These are phyloP conservation scores for Ophiosphaerella narmari DNA, from an alignment of 2,329 filamentous ascomycete genomes.

Conservation along the genomic window DNA sequence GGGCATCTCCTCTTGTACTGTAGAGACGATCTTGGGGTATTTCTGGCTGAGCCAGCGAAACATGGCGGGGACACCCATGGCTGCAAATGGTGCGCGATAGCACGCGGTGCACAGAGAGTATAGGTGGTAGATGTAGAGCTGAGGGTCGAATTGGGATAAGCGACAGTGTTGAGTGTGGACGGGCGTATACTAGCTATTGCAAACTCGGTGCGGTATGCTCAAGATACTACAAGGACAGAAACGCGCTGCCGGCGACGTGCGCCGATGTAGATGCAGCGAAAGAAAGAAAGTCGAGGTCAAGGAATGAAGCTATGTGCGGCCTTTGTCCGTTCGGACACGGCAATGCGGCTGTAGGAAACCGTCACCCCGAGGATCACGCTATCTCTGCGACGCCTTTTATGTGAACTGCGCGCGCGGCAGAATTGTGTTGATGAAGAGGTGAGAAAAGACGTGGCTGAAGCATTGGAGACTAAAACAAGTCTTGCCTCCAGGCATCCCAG, in stretches of 20 bases:
- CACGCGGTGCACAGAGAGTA: slow-evolving; percentile 11
- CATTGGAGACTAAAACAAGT: slow-evolving; percentile 7
- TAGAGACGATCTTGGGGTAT: slow-evolving; percentile 95
- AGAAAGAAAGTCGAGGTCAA: slow-evolving; percentile 12
- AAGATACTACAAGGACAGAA: slow-evolving; percentile 18
- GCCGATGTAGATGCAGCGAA: slow-evolving; percentile 17
- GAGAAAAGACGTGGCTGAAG: slow-evolving; percentile 6
- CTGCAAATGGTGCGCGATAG: slow-evolving; percentile 32
- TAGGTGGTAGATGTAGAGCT: slow-evolving; percentile 3
- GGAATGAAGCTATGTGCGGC: slow-evolving; percentile 4
- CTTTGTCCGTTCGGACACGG: slow-evolving; percentile 4
- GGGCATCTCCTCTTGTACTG: slow-evolving; percentile 84
- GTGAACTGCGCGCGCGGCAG: slow-evolving; percentile 1
- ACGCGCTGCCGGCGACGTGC: slow-evolving; percentile 13
- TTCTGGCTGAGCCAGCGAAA: slow-evolving; percentile 97
- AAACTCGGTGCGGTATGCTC: slow-evolving; percentile 22
- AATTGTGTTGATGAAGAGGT: slow-evolving; percentile 6
- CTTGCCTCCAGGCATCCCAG: slow-evolving; percentile 7
- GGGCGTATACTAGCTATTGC: slow-evolving; percentile 20
- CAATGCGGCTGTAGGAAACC: neutral
- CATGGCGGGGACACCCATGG: slow-evolving; percentile 91
- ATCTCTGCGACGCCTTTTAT: neutral
- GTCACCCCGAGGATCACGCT: neutral
- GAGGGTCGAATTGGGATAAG: slow-evolving; percentile 9
- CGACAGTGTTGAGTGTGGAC: slow-evolving; percentile 17